Evolutionary conservation across 176 grass and related monocot species (phyloP).

Genomic region (Avena atlantica): DNA sequence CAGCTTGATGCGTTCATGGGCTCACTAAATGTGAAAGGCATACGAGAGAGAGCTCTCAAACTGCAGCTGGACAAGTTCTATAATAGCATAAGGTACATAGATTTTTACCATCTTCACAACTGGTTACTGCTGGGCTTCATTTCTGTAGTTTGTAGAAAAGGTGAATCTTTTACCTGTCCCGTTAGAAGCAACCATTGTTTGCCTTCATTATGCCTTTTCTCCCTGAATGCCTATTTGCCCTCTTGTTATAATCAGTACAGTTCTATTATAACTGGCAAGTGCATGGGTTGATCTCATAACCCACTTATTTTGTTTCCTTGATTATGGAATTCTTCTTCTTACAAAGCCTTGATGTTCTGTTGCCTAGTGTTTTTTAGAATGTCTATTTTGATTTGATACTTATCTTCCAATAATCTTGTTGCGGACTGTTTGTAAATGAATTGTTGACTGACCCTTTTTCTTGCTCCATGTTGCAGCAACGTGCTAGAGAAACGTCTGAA

Average conservation of each 20-base stretch:
- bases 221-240: not conserved
- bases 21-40: slow-evolving; percentile 80
- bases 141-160: slow-evolving; percentile 13
- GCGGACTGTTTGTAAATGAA: too few species aligned
- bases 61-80: slow-evolving; percentile 72
- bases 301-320: not conserved
- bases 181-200: not conserved
- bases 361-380: not conserved
- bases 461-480: slow-evolving; percentile 44
- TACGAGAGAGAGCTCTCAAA: slow-evolving; percentile 85
- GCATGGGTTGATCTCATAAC: not conserved
- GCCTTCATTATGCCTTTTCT: not conserved
- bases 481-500: slow-evolving; percentile 78
- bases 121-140: not conserved
- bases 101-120: slow-evolving; percentile 6
- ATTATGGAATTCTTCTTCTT: not conserved
- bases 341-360: not conserved
- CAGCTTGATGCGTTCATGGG: slow-evolving; percentile 83
- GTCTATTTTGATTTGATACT: not conserved
- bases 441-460: slow-evolving; percentile 19
- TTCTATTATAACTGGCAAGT: not conserved
- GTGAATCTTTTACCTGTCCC: slow-evolving; percentile 15
- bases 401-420: not conserved
- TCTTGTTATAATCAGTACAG: not conserved
- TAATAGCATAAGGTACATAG: slow-evolving; percentile 72